These are phyloP conservation scores for Sphagnum magellanicum DNA, from an alignment of 228 moss, liverwort and hornwort genomes.

Conservation along the genomic window DNA sequence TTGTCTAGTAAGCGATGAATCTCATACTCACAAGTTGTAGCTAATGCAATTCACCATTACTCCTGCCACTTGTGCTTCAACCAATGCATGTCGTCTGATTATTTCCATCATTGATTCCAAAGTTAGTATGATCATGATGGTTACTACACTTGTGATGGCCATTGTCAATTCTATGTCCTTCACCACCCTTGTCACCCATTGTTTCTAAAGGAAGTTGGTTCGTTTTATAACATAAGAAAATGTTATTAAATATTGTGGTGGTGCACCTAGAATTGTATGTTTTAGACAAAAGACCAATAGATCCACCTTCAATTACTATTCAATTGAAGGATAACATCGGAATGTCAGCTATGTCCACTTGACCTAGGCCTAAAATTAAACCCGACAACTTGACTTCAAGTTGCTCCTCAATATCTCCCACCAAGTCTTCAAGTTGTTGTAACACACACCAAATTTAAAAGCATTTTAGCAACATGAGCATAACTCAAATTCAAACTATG, in stretches of 20 bases:
- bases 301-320: slow-evolving; percentile 10
- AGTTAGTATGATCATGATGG: background rate
- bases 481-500: too few species aligned
- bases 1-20: too few species aligned
- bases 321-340: slow-evolving; percentile 18
- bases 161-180: background rate
- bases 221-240: background rate
- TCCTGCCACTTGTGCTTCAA: slow-evolving; percentile 57
- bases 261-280: slow-evolving; percentile 8
- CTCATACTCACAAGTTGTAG: slow-evolving; percentile 18
- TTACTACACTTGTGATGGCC: background rate
- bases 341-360: slow-evolving; percentile 11
- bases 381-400: slow-evolving; percentile 11
- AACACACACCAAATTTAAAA: too few species aligned
- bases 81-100: slow-evolving; percentile 46
- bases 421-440: too few species aligned
- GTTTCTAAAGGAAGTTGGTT: background rate
- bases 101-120: slow-evolving; percentile 11
- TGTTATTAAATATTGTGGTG: background rate
- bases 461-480: too few species aligned
- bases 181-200: too few species aligned
- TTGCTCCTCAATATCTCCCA: background rate
- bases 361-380: slow-evolving; percentile 5
- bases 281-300: slow-evolving; percentile 8
- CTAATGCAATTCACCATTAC: slow-evolving; percentile 44